Base-by-base conservation (phyloP, 169 alveolate species). In the Miamiensis avidus region DNA sequence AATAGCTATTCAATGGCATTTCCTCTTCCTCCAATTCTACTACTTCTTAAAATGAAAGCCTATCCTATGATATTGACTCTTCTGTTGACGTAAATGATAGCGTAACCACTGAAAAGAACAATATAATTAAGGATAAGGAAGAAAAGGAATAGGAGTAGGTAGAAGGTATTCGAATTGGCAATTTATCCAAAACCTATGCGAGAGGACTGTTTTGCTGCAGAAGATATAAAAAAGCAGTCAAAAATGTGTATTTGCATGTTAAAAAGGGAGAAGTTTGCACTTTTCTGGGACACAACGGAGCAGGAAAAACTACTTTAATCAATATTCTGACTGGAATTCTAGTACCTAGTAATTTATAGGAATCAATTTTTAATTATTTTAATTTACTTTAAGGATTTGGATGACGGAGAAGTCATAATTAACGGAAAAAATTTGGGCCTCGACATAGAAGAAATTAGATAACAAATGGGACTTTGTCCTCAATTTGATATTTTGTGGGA, bases 201-300 rank as follows among this genome's bases (percentile, higher is more conserved):
- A 16, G 74, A 65, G 16, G 16, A 20, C 16, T 65, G 81, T 27
- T 76, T 82, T 34, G 65, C 76, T 25, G 86, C 91, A 11, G 78
- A 89, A 33, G 82, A 81, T 32, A 91, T 76, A 91, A 89, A 31
- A 81, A 86, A 73, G 97, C 98, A 16, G 87, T 94, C 4, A 92
- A 92, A 81, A 93, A 93, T 78, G 78, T 94, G 0, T 88, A 91
- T 49, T 89, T 96, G 26, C 93, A 95, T 75, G 84, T 96, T 31
- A 89, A 93, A 65, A 91, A 92, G 32, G 95, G 94, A 29, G 98
- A 97, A 87, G 86, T 95, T 31, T 82, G 96, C 76, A 97, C 97
- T 34, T 89, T 97, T 34, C 89, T 97, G 34, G 99, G 99, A 6
- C 97, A 95, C 85, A 97, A 97, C 84, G 99, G 99, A 0, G 99